Evolutionary conservation across 2,329 filamentous ascomycete genomes (phyloP), one percentile per base, ranked within the genome.

Genomic region (Diplocarpon rosae): DNA sequence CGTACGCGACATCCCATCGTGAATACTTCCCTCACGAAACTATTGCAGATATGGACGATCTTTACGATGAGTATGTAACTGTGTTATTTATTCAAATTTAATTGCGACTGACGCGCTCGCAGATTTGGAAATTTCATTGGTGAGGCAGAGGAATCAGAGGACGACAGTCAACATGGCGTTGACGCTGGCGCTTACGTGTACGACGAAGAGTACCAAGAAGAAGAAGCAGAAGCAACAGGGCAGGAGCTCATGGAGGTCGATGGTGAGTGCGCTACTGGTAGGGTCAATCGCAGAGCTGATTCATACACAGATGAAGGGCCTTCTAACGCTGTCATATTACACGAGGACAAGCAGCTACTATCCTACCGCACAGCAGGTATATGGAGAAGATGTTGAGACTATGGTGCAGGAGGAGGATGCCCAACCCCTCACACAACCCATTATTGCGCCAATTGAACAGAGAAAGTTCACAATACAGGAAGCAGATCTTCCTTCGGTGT

Each of bases 271-370:
- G 11, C 43, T 45, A 20, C 17, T n/a, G 14, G 2, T 20, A 30
- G 10, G 7, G 10, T 14, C 32, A 14, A 6, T 20, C 20, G 16
- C 20, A 49, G 49, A 43, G 44, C 62, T 65, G 46, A 65, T 48
- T 46, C 17, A 46, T 38, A 40, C 45, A 50, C 53, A 76, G 78
- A 87, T 63, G 83, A 89, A 39, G 88, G 85, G 12, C 85, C 90
- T 3, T 95, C 89, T 5, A 98, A 96, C 64, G 90, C 92, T 41
- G 88, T 98, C n/a, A 76, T 98, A 46, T 76, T 98, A 37, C 92
- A 98, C 67, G 92, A 98, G 71, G 92, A 98, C 69, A 98, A 98
- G 66, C 92, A 96, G 63, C n/a, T 98, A 98, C 66, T 98, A 98
- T 62, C 92, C 92, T 27, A 95, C 89, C n/a, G 92, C 92, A 45